phyloP scores from a whole-genome alignment of 23 red algal genomes.

The Agarophyton chilense region DNA sequence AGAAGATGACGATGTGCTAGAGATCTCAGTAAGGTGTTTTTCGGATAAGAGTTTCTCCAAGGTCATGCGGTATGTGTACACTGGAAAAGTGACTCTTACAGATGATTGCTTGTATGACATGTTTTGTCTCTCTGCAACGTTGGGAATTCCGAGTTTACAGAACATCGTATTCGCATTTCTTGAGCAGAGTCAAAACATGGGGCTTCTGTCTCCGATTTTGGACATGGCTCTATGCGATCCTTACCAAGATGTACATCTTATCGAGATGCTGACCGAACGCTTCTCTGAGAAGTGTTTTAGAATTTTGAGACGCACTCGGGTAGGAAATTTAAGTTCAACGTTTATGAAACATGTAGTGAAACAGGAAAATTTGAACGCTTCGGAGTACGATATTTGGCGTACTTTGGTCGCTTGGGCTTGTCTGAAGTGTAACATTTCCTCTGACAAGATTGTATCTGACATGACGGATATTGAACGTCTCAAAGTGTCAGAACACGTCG shows the following conservation, averaged over 20 bases:
- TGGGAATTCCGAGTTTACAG: constrained; percentile 43
- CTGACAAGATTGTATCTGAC: constrained; percentile 14
- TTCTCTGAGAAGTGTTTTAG: constrained; percentile 10
- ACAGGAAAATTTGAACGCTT: constrained; percentile 50
- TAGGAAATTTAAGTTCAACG: background rate
- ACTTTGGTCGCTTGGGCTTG: constrained; percentile 41
- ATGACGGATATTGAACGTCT: constrained; percentile 24
- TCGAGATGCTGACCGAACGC: constrained; percentile 19
- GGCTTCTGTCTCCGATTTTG: constrained; percentile 5
- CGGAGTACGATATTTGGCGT: constrained; percentile 35
- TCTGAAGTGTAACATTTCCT: constrained; percentile 10
- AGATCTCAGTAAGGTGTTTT: background rate
- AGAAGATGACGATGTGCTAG: background rate
- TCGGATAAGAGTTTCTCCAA: constrained; percentile 7
- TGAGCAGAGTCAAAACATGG: constrained; percentile 10
- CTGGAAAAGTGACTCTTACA: constrained; percentile 19
- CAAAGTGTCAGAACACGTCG: background rate
- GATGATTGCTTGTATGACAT: constrained; percentile 27
- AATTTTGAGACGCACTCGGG: background rate
- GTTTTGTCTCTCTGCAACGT: background rate
- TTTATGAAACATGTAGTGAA: constrained; percentile 40
- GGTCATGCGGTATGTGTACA: constrained; percentile 51
- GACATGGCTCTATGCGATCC: constrained; percentile 25
- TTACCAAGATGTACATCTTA: background rate
- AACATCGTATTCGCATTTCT: constrained; percentile 34